phyloP scores from a whole-genome alignment of 2,329 filamentous ascomycete species.

The Microsporum canis region DNA sequence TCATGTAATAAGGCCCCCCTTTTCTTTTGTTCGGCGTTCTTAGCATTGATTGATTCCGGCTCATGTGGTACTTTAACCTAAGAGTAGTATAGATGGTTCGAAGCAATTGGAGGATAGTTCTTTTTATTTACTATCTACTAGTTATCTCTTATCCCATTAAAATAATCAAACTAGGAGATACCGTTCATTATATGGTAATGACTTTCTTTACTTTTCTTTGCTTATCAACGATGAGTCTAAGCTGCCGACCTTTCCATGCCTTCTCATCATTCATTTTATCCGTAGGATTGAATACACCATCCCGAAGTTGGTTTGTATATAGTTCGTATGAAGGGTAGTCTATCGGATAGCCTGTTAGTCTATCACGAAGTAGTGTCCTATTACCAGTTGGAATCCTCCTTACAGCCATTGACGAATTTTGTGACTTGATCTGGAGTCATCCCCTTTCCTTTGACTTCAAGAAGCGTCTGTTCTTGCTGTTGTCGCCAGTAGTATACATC shows the following conservation, averaged over 20 bases:
- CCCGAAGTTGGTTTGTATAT: slow-evolving; percentile 49
- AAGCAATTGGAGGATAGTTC: neutral
- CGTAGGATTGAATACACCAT: slow-evolving; percentile 42
- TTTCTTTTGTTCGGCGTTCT: neutral
- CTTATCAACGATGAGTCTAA: slow-evolving; percentile 51
- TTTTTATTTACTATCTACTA: neutral
- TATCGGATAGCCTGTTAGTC: slow-evolving; percentile 12
- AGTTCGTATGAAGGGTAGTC: slow-evolving; percentile 63
- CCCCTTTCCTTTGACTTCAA: slow-evolving; percentile 54
- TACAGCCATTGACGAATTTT: slow-evolving; percentile 59
- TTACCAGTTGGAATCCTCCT: slow-evolving; percentile 17
- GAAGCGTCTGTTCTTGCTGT: slow-evolving; percentile 65
- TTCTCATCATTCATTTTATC: slow-evolving; percentile 11
- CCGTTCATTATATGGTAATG: neutral
- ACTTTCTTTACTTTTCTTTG: slow-evolving; percentile 42
- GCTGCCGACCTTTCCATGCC: slow-evolving; percentile 42
- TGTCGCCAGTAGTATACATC: slow-evolving; percentile 78
- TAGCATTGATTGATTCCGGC: neutral
- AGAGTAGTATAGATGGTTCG: neutral
- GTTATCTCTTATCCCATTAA: too few relatives aligned
- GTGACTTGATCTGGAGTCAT: slow-evolving; percentile 75
- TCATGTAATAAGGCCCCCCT: neutral
- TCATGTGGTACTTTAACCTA: neutral
- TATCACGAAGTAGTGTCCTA: neutral
- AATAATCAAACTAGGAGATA: too few relatives aligned